These are phyloP conservation scores for Tolypocladium endophyticum DNA, from an alignment of 2,329 filamentous ascomycete species.

Conservation along the genomic window DNA sequence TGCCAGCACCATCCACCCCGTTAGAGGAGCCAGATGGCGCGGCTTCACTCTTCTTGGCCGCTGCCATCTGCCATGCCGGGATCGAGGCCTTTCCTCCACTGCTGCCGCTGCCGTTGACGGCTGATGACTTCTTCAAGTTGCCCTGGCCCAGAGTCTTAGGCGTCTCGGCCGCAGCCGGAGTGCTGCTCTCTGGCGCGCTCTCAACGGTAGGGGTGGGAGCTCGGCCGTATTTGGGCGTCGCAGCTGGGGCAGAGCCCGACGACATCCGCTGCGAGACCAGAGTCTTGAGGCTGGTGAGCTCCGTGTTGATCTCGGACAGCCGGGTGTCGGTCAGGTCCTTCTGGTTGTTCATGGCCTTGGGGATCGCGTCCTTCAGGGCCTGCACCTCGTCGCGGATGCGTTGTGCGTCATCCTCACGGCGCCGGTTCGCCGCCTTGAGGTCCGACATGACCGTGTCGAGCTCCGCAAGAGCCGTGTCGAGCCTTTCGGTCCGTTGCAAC, in stretches of 20 bases:
- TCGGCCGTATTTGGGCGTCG: slow-evolving; percentile 10
- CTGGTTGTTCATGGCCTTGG: slow-evolving; percentile 78
- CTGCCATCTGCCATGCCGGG: slow-evolving; percentile 70
- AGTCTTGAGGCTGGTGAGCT: slow-evolving; percentile 87
- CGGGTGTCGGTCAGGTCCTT: slow-evolving; percentile 74
- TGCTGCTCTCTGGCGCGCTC: slow-evolving; percentile 10
- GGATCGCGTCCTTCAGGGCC: slow-evolving; percentile 72
- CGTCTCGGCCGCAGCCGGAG: slow-evolving; percentile 16
- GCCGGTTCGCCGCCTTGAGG: slow-evolving; percentile 69
- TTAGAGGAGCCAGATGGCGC: slow-evolving; percentile 15
- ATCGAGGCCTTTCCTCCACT: slow-evolving; percentile 54
- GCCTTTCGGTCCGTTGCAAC: slow-evolving; percentile 67
- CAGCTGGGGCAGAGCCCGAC: slow-evolving; percentile 16
- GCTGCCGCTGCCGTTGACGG: slow-evolving; percentile 15
- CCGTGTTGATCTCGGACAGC: slow-evolving; percentile 73
- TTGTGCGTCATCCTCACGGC: slow-evolving; percentile 79
- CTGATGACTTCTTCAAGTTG: slow-evolving; percentile 20
- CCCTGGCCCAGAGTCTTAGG: slow-evolving; percentile 19
- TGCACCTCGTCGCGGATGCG: slow-evolving; percentile 80
- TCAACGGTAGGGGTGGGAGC: slow-evolving; percentile 12
- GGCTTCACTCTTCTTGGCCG: slow-evolving; percentile 40
- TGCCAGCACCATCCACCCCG: slow-evolving; percentile 12
- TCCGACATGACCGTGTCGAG: slow-evolving; percentile 75
- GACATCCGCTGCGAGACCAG: slow-evolving; percentile 59
- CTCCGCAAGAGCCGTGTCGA: slow-evolving; percentile 73